These are phyloP conservation scores for Phoenix dactylifera DNA, from an alignment of 176 grass and related monocot species.

Conservation along the genomic window DNA sequence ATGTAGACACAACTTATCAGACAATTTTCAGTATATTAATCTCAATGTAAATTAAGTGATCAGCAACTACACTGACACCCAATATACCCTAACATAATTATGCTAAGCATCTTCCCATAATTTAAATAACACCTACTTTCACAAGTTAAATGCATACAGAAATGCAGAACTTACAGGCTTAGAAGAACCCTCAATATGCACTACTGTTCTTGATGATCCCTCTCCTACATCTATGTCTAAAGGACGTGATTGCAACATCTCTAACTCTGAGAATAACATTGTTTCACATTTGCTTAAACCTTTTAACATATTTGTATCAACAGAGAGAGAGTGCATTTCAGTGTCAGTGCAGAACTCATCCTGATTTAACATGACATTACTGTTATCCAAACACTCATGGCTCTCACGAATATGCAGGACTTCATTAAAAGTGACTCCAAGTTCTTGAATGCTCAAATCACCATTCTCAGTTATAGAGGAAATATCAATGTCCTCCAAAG, in stretches of 20 bases:
- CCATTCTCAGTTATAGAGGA: conserved; percentile 23
- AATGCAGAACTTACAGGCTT: conserved; percentile 30
- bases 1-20: too few species aligned
- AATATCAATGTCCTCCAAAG: conserved; percentile 16
- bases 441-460: conserved; percentile 36
- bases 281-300: conserved; percentile 29
- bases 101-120: too few species aligned
- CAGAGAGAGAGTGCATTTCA: conserved; percentile 19
- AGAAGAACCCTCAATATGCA: conserved; percentile 14
- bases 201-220: conserved; percentile 14
- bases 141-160: too few species aligned
- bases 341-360: conserved; percentile 28
- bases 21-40: too few species aligned
- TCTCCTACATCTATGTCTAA: conserved; percentile 12
- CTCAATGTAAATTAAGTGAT: too few species aligned
- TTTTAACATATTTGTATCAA: conserved; percentile 30
- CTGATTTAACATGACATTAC: conserved; percentile 11
- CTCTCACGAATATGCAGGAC: conserved; percentile 21
- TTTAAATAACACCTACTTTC: too few species aligned
- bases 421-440: conserved; percentile 35
- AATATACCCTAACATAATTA: too few species aligned
- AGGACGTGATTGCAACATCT: conserved; percentile 2
- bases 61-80: too few species aligned
- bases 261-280: neutral
- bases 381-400: conserved; percentile 15